These are phyloP conservation scores for Leishmania guyanensis DNA, from an alignment of 208 protist genomes.

Conservation along the genomic window DNA sequence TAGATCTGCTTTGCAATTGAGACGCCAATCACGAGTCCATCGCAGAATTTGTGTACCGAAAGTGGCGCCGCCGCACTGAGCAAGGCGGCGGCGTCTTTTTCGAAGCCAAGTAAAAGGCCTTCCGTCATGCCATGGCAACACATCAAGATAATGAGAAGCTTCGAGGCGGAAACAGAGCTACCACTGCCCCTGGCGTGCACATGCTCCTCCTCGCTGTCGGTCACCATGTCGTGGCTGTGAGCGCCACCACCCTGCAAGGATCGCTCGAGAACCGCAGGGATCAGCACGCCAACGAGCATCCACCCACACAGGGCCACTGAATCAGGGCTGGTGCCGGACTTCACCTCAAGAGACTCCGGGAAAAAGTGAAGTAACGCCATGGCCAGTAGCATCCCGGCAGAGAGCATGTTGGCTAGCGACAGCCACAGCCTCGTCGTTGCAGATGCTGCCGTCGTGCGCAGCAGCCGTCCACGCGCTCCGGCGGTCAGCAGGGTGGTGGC, in stretches of 20 bases:
- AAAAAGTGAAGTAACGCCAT: slow-evolving; percentile 69
- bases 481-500: neutral
- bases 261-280: slow-evolving; percentile 60
- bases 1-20: slow-evolving; percentile 55
- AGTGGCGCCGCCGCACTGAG: slow-evolving; percentile 49
- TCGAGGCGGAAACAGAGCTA: slow-evolving; percentile 20
- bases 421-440: slow-evolving; percentile 25
- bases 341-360: slow-evolving; percentile 34
- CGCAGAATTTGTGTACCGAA: slow-evolving; percentile 65
- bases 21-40: slow-evolving; percentile 77
- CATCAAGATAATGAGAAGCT: slow-evolving; percentile 65
- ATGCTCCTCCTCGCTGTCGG: slow-evolving; percentile 7
- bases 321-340: neutral
- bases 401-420: slow-evolving; percentile 66
- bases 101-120: slow-evolving; percentile 64
- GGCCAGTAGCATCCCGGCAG: slow-evolving; percentile 67
- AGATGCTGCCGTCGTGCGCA: neutral
- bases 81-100: slow-evolving; percentile 35
- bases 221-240: slow-evolving; percentile 30
- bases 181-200: slow-evolving; percentile 7
- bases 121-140: slow-evolving; percentile 70
- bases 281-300: slow-evolving; percentile 58
- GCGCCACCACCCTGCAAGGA: slow-evolving; percentile 17
- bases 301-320: slow-evolving; percentile 29
- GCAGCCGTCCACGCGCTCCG: slow-evolving; percentile 6